Evolutionary conservation across 1,139 yeast species (phyloP).

Genomic region (Saccharomyces uvarum): DNA sequence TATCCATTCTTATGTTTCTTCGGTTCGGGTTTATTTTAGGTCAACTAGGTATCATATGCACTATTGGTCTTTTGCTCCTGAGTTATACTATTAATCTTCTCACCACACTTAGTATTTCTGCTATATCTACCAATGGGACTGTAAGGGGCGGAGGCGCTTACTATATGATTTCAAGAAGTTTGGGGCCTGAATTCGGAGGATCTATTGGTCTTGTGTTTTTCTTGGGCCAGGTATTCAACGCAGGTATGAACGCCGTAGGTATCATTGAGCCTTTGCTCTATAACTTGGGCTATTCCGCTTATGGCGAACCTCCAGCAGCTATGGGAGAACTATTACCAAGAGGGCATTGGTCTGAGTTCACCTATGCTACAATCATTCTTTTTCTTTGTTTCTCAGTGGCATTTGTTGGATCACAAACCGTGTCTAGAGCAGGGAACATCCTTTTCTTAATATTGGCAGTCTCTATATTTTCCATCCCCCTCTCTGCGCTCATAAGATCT

Average conservation of each 20-base stretch:
- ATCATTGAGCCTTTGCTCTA: conserved; percentile 64
- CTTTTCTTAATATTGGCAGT: conserved; percentile 60
- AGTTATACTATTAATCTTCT: conserved; percentile 60
- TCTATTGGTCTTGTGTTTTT: conserved; percentile 73
- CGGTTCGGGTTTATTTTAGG: conserved; percentile 75
- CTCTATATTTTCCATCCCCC: conserved; percentile 76
- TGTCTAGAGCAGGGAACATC: conserved; percentile 75
- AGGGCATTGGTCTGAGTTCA: conserved; percentile 47
- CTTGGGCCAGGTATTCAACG: conserved; percentile 66
- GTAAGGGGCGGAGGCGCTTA: conserved; percentile 83
- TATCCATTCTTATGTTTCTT: conserved; percentile 74
- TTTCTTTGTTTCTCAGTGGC: conserved; percentile 71
- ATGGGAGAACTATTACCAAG: conserved; percentile 43
- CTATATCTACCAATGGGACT: conserved; percentile 76
- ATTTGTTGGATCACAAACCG: conserved; percentile 72
- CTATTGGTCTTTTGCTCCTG: conserved; percentile 47
- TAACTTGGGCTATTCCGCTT: conserved; percentile 41
- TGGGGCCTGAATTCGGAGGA: conserved; percentile 82
- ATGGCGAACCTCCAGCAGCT: conserved; percentile 45
- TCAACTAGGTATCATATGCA: conserved; percentile 66
- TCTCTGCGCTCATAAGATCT: conserved; percentile 57
- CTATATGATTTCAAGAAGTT: conserved; percentile 69
- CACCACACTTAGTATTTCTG: conserved; percentile 67
- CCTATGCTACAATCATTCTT: conserved; percentile 60
- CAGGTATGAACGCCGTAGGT: conserved; percentile 75